A percentile compares a stretch with the other conserved stretches of the same genome.
These are phyloP conservation scores for Flammula alnicola DNA, from an alignment of 1,284 basidiomycete species.

Conservation along the genomic window DNA sequence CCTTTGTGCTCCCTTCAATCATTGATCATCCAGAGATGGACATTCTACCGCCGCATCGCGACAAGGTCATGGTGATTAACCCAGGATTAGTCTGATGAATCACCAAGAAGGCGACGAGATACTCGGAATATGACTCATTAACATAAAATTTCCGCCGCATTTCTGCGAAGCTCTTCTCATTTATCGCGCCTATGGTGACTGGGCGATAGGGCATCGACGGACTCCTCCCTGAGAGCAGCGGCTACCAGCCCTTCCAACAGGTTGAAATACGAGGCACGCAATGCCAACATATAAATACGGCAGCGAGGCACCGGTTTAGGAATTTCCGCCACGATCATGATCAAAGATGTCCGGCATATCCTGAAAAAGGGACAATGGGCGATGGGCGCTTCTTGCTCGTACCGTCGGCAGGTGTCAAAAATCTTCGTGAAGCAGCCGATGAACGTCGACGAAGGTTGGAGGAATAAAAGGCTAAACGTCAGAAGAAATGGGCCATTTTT, in stretches of 20 bases:
- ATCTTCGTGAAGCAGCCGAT: neutral
- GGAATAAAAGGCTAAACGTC: neutral
- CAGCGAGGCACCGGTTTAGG: neutral
- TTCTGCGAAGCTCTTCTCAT: neutral
- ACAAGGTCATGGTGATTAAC: neutral
- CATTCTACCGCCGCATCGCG: neutral
- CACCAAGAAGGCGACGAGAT: conserved; percentile 1
- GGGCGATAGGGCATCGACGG: conserved; percentile 1
- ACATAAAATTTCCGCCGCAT: neutral
- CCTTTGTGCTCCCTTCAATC: conserved; percentile 3
- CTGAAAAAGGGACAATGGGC: neutral
- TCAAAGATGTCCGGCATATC: conserved; percentile 1
- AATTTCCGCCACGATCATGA: conserved; percentile 7
- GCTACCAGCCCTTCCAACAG: neutral
- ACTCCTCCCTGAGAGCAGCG: neutral
- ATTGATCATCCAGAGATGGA: neutral
- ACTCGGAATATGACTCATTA: conserved; percentile 2
- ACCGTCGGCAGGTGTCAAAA: conserved; percentile 6
- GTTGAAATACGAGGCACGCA: neutral
- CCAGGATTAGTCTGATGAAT: neutral
- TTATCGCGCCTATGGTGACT: neutral
- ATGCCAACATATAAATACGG: neutral
- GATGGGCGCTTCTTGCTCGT: conserved; percentile 10
- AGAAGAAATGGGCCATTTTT: too few relatives aligned
- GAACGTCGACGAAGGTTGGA: neutral